Percentiles rank a stretch among this genome's conserved stretches.
phyloP scores from a whole-genome alignment of 2,329 filamentous ascomycete species.

The Aureobasidium sp. region DNA sequence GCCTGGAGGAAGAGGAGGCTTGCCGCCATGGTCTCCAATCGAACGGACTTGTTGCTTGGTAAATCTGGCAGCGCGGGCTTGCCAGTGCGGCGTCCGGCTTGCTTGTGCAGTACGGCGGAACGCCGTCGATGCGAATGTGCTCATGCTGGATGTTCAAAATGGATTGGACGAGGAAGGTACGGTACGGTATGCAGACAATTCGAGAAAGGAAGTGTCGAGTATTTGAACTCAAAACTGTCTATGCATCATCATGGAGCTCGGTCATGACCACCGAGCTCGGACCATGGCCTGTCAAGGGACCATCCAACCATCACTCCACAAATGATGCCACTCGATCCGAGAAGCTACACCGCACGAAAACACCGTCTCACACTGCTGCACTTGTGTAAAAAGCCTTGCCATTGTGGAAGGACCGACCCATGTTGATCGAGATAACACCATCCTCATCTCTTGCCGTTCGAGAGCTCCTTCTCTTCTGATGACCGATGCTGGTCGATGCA shows the following conservation, averaged over 20 bases:
- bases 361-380: no score
- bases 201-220: background rate
- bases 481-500: no score
- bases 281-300: constrained; percentile 2
- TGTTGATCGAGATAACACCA: no score
- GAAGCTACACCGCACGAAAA: no score
- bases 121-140: constrained; percentile 12
- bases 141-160: background rate
- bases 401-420: background rate
- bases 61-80: constrained; percentile 8
- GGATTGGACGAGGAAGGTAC: background rate
- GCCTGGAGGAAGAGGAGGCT: constrained; percentile 14
- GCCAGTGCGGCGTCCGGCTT: constrained; percentile 9
- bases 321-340: background rate
- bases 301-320: constrained; percentile 2
- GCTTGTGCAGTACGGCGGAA: constrained; percentile 14
- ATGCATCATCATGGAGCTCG: constrained; percentile 9
- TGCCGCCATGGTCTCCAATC: constrained; percentile 15
- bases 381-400: no score
- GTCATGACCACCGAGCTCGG: background rate
- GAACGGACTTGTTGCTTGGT: constrained; percentile 9
- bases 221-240: constrained; percentile 2
- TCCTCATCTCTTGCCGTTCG: background rate
- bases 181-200: background rate
- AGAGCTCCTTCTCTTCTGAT: no score